These are phyloP conservation scores for Saccharomycopsis oosterbeekiorum DNA, from an alignment of 805 yeast genomes.

Conservation along the genomic window DNA sequence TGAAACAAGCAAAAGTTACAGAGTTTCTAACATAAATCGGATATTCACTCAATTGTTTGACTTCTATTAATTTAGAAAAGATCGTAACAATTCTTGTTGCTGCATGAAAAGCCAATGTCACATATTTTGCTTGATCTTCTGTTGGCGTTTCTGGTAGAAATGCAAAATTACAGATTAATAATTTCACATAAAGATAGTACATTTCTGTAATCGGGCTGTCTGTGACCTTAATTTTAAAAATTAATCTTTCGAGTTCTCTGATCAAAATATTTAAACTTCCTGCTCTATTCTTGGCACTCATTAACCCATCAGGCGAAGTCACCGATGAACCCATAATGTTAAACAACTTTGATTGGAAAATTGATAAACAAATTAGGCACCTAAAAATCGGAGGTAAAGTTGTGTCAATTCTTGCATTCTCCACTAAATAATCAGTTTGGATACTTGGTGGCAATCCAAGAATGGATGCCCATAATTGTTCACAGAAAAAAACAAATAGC, in stretches of 20 bases:
- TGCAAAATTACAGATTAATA: slow-evolving; percentile 81
- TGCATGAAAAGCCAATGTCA: slow-evolving; percentile 67
- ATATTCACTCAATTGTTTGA: slow-evolving; percentile 63
- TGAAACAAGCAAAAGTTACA: slow-evolving; percentile 69
- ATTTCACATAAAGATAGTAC: slow-evolving; percentile 65
- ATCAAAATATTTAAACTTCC: slow-evolving; percentile 70
- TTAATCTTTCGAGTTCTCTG: slow-evolving; percentile 65
- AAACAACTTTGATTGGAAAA: slow-evolving; percentile 76
- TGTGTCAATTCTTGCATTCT: slow-evolving; percentile 61
- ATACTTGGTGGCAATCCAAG: slow-evolving; percentile 82
- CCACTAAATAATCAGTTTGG: slow-evolving; percentile 73
- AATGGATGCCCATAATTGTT: slow-evolving; percentile 83
- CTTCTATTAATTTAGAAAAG: slow-evolving; percentile 59
- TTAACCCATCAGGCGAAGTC: slow-evolving; percentile 76
- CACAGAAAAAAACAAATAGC: slow-evolving; percentile 80
- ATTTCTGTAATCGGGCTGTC: slow-evolving; percentile 64
- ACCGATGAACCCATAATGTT: slow-evolving; percentile 83
- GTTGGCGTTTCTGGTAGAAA: slow-evolving; percentile 83
- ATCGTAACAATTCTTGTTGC: slow-evolving; percentile 72
- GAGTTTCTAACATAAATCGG: slow-evolving; percentile 84
- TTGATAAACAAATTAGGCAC: slow-evolving; percentile 60
- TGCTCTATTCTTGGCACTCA: slow-evolving; percentile 75
- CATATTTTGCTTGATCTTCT: slow-evolving; percentile 78
- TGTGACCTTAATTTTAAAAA: slow-evolving; percentile 48
- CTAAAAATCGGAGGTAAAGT: slow-evolving; percentile 60